phyloP scores from a whole-genome alignment of 2,329 filamentous ascomycete genomes.

The Aquanectria penicillioides region DNA sequence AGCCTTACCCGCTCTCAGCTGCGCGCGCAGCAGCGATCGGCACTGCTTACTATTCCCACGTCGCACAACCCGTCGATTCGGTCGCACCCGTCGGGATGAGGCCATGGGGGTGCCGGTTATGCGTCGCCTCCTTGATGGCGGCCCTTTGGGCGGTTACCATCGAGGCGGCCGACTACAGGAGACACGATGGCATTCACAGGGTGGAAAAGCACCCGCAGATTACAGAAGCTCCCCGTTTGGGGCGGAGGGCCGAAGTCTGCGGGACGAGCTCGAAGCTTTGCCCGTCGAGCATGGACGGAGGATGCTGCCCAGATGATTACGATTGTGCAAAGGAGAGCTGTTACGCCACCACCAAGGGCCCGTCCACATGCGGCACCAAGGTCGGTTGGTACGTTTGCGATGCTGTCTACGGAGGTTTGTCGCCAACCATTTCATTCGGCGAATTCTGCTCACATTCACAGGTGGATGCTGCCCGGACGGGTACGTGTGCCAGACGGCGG shows the following conservation, averaged over 20 bases:
- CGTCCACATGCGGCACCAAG: slow-evolving; percentile 50
- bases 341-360: slow-evolving; percentile 56
- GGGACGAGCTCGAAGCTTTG: slow-evolving; percentile 46
- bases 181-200: slow-evolving; percentile 45
- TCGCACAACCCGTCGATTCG: slow-evolving; percentile 24
- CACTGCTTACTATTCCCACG: slow-evolving; percentile 8
- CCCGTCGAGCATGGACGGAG: slow-evolving; percentile 52
- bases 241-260: slow-evolving; percentile 37
- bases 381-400: slow-evolving; percentile 55
- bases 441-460: slow-evolving; percentile 38
- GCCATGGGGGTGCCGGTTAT: slow-evolving; percentile 34
- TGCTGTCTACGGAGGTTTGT: slow-evolving; percentile 48
- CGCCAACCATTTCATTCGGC: background rate
- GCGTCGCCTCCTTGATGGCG: slow-evolving; percentile 28
- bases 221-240: slow-evolving; percentile 32
- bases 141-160: slow-evolving; percentile 32
- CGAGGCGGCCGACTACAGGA: slow-evolving; percentile 41
- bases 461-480: slow-evolving; percentile 59
- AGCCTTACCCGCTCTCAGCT: background rate
- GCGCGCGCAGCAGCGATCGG: slow-evolving; percentile 4
- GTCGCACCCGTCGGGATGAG: slow-evolving; percentile 30
- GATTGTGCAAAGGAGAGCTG: slow-evolving; percentile 59
- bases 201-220: slow-evolving; percentile 42
- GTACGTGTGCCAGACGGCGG: slow-evolving; percentile 51
- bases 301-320: slow-evolving; percentile 60